These are phyloP conservation scores for Stereocaulon alpinum DNA, from an alignment of 495 filamentous ascomycete species.

Conservation along the genomic window DNA sequence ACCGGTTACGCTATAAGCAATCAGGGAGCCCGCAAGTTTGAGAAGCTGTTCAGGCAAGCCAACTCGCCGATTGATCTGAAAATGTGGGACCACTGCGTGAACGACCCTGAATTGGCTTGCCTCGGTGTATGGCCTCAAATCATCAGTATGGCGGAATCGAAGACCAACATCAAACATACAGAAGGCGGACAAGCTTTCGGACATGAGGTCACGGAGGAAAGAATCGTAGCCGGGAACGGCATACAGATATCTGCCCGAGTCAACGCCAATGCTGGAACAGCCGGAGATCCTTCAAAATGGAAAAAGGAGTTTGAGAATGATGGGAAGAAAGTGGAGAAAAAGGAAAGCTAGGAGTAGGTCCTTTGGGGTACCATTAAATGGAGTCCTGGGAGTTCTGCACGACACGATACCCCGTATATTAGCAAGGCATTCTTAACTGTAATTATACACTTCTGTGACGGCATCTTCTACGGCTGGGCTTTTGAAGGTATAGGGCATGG, in stretches of 20 bases:
- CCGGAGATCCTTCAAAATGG: conserved; percentile 11
- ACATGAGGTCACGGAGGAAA: conserved; percentile 16
- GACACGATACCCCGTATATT: too few relatives aligned
- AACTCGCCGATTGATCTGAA: conserved; percentile 19
- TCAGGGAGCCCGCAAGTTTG: conserved; percentile 15
- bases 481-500: too few relatives aligned
- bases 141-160: conserved; percentile 17
- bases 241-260: conserved; percentile 16
- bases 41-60: conserved; percentile 13
- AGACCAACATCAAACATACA: conserved; percentile 19
- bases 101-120: conserved; percentile 12
- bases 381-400: too few relatives aligned
- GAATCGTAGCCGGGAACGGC: conserved; percentile 13
- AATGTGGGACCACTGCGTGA: conserved; percentile 13
- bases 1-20: conserved; percentile 18
- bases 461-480: too few relatives aligned
- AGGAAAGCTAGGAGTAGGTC: too few relatives aligned
- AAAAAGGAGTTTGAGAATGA: conserved; percentile 11
- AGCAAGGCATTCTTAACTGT: too few relatives aligned
- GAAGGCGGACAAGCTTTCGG: conserved; percentile 16
- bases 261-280: conserved; percentile 13
- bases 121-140: conserved; percentile 19
- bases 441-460: too few relatives aligned
- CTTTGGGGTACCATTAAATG: too few relatives aligned
- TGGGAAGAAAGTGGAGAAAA: conserved; percentile 7